phyloP scores from a whole-genome alignment of 2,329 filamentous ascomycete genomes.

The Emmonsiellopsis sp. region DNA sequence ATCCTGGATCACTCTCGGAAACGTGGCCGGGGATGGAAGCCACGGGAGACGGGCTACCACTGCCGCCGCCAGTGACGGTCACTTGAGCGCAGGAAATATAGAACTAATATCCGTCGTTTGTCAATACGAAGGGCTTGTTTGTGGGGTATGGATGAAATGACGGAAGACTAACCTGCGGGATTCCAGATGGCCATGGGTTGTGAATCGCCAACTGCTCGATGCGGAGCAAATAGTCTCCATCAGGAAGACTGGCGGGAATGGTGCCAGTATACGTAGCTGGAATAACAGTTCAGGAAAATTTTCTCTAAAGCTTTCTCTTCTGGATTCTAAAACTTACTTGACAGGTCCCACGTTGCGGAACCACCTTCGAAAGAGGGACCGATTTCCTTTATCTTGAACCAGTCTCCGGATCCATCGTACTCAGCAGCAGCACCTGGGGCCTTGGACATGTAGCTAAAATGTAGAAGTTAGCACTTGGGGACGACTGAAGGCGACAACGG shows the following conservation, averaged over 20 bases:
- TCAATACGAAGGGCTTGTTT: not conserved
- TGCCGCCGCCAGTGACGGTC: constrained; percentile 37
- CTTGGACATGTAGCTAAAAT: constrained; percentile 13
- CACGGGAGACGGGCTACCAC: constrained; percentile 7
- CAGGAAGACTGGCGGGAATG: constrained; percentile 34
- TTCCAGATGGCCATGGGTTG: constrained; percentile 23
- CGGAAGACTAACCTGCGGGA: constrained; percentile 9
- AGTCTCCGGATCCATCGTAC: constrained; percentile 17
- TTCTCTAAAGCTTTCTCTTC: not conserved
- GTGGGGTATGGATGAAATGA: no score
- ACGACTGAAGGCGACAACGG: not conserved
- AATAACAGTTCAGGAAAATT: not conserved
- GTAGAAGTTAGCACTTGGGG: not conserved
- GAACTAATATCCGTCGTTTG: not conserved
- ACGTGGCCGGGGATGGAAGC: constrained; percentile 5
- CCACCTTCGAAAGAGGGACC: constrained; percentile 15
- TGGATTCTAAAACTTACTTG: constrained; percentile 18
- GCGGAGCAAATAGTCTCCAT: constrained; percentile 41
- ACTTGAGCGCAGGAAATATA: constrained; percentile 28
- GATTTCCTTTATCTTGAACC: constrained; percentile 11
- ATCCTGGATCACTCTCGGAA: not conserved
- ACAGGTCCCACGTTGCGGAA: constrained; percentile 31
- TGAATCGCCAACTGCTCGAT: constrained; percentile 42
- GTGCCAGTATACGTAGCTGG: constrained; percentile 15
- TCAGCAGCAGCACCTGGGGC: constrained; percentile 9